These are phyloP conservation scores for Quercus agrifolia DNA, from an alignment of 306 rosid genomes.

Conservation along the genomic window DNA sequence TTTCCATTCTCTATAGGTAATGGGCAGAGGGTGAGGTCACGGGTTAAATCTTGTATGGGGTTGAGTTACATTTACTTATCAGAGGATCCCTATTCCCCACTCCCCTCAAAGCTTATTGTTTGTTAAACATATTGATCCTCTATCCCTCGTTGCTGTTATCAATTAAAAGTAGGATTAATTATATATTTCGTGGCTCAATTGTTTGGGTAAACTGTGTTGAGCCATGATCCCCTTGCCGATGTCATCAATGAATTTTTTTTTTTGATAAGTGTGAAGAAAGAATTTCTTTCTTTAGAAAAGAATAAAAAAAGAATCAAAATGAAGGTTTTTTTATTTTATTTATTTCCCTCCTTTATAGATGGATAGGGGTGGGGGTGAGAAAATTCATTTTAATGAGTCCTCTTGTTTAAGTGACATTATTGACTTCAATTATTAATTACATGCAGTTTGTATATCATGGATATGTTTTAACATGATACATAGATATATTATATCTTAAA, in stretches of 20 bases:
- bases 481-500: no score
- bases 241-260: background rate
- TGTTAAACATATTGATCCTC: background rate
- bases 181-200: background rate
- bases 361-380: background rate
- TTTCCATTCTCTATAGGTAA: background rate
- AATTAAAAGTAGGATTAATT: background rate
- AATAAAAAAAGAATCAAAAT: no score
- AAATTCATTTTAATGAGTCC: background rate
- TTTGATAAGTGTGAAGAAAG: background rate
- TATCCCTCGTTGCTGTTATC: background rate
- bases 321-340: no score
- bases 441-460: background rate
- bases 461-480: background rate
- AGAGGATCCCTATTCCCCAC: background rate
- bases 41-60: background rate
- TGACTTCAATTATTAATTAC: background rate
- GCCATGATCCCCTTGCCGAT: background rate
- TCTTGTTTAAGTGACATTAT: background rate
- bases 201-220: background rate
- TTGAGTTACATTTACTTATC: background rate
- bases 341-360: no score
- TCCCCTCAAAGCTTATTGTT: background rate
- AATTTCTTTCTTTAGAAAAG: no score
- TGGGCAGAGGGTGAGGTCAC: background rate